phyloP scores from a whole-genome alignment of 306 rosid species.

The Leucaena leucocephala region DNA sequence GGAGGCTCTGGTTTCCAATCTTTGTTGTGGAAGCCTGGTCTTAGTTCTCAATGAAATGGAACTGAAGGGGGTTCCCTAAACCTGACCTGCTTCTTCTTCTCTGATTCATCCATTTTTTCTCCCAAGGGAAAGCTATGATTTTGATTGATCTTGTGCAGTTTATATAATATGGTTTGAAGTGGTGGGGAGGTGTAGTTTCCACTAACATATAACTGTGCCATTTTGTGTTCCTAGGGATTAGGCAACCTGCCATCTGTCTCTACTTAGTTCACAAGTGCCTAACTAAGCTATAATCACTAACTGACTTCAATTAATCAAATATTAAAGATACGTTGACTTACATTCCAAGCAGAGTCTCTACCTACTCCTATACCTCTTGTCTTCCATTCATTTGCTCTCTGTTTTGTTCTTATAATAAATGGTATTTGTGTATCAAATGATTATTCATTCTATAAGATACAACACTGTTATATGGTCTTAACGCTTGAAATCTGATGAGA shows the following conservation, averaged over 20 bases:
- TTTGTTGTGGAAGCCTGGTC: conserved; percentile 47
- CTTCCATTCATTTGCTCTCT: not conserved
- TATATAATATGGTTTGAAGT: conserved; percentile 23
- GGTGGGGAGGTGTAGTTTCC: conserved; percentile 35
- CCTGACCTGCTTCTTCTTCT: conserved; percentile 35
- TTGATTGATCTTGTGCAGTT: conserved; percentile 19
- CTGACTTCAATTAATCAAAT: not conserved
- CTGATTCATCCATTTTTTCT: conserved; percentile 33
- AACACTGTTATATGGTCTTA: not conserved
- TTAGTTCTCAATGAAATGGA: conserved; percentile 53
- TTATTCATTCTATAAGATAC: not conserved
- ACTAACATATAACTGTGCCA: conserved; percentile 44
- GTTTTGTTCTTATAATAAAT: not conserved
- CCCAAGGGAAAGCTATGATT: not conserved
- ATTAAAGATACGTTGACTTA: not conserved
- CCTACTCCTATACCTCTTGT: conserved; percentile 3
- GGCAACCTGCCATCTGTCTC: conserved; percentile 47
- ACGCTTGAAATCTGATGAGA: not conserved
- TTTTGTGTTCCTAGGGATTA: conserved; percentile 41
- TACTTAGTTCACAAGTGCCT: conserved; percentile 15
- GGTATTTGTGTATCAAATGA: not conserved
- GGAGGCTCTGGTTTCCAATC: conserved; percentile 60
- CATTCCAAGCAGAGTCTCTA: not conserved
- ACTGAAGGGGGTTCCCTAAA: conserved; percentile 53
- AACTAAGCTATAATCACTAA: not conserved